A percentile compares a stretch with the other conserved stretches of the same genome.
Conservation (phyloP, 441 rosid genomes). For the Erodium texanum region DNA sequence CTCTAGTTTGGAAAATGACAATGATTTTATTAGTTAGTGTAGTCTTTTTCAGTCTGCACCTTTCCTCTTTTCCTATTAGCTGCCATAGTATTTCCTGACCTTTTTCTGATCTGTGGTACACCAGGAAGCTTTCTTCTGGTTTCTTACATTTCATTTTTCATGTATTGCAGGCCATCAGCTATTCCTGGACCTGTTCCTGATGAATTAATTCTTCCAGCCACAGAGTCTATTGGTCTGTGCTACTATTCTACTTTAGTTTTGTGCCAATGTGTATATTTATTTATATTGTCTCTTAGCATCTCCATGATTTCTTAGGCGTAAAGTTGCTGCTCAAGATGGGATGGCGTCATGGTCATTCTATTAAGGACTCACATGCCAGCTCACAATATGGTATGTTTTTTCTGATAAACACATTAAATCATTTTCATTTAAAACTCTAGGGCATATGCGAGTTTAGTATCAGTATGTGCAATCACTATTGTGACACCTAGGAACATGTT, state of each 20-base stretch:
- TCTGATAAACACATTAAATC: background rate
- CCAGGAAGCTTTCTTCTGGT: constrained; percentile 11
- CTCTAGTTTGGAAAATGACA: background rate
- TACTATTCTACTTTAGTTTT: constrained; percentile 16
- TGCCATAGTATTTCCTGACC: background rate
- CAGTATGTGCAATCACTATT: background rate
- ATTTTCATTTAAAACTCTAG: background rate
- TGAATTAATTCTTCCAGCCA: constrained; percentile 72
- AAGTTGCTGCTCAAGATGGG: constrained; percentile 89
- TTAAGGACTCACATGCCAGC: constrained; percentile 58
- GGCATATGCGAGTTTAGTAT: background rate
- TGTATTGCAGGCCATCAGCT: constrained; percentile 65
- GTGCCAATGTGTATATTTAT: background rate
- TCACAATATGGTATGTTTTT: constrained; percentile 40
- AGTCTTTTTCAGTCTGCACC: background rate
- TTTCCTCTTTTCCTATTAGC: background rate
- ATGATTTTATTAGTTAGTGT: background rate
- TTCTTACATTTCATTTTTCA: constrained; percentile 15
- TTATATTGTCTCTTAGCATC: constrained; percentile 12
- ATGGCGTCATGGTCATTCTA: constrained; percentile 85
- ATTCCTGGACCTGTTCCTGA: constrained; percentile 93
- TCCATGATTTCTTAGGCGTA: constrained; percentile 43
- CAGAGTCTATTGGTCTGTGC: constrained; percentile 82
- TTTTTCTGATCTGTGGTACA: background rate
- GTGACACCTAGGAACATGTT: background rate